Percentiles rank a stretch among this genome's conserved stretches.
Conservation (phyloP, 805 yeast genomes). For the Candida bentonensis region DNA sequence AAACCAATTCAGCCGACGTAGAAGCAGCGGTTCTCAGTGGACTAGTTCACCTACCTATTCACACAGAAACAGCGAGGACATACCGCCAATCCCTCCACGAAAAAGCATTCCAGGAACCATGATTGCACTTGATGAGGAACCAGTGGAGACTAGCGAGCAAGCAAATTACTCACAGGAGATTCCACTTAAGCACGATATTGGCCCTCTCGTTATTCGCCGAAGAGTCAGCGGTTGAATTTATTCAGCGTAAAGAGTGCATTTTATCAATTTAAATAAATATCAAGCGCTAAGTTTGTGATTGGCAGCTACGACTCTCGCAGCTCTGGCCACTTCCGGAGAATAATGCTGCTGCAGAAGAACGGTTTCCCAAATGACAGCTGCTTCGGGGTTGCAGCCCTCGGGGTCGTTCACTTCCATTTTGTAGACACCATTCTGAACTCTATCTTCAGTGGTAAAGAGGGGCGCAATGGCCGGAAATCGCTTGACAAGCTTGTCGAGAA, state of each 20-base stretch:
- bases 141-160: background rate
- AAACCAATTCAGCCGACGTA: too few relatives aligned
- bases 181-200: background rate
- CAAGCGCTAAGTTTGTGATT: background rate
- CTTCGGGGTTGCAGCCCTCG: slow-evolving; percentile 70
- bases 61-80: too few relatives aligned
- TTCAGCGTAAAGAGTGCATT: background rate
- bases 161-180: too few relatives aligned
- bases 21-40: too few relatives aligned
- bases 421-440: slow-evolving; percentile 69
- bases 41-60: too few relatives aligned
- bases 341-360: slow-evolving; percentile 69
- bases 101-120: too few relatives aligned
- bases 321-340: slow-evolving; percentile 66
- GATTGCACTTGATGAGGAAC: too few relatives aligned
- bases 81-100: too few relatives aligned
- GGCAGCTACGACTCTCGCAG: slow-evolving; percentile 21
- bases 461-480: slow-evolving; percentile 62
- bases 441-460: slow-evolving; percentile 75
- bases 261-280: background rate
- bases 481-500: slow-evolving; percentile 60
- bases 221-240: too few relatives aligned
- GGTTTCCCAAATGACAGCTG: slow-evolving; percentile 85
- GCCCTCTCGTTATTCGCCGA: background rate
- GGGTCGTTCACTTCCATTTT: slow-evolving; percentile 50